Percentiles rank a stretch among this genome's conserved stretches.
These are phyloP conservation scores for Erodium trifolium DNA, from an alignment of 441 rosid genomes.

Conservation along the genomic window DNA sequence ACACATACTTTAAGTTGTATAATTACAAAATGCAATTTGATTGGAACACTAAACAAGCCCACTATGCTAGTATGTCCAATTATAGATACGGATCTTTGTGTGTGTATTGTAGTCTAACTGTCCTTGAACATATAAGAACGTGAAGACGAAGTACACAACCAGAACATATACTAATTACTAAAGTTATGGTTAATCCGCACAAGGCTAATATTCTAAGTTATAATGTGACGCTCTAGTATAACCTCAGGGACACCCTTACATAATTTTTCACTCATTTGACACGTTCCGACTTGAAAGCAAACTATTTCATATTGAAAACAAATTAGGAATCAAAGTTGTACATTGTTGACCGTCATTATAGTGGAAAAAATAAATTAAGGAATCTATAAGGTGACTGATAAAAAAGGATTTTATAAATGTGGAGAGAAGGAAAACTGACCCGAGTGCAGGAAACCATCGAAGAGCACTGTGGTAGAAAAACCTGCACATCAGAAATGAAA, in stretches of 20 bases:
- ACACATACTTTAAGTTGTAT: too few species aligned
- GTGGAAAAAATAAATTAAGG: neutral
- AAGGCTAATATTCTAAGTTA: neutral
- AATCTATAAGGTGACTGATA: neutral
- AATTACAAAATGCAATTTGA: too few species aligned
- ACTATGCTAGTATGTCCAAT: too few species aligned
- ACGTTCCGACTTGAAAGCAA: neutral
- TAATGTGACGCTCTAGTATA: neutral
- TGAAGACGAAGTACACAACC: too few species aligned
- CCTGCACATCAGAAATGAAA: slow-evolving; percentile 34
- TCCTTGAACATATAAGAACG: too few species aligned
- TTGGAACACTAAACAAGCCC: too few species aligned
- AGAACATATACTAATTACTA: neutral
- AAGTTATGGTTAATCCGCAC: neutral
- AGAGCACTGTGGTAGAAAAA: slow-evolving; percentile 94
- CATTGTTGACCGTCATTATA: neutral
- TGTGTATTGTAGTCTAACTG: too few species aligned
- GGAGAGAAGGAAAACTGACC: slow-evolving; percentile 39
- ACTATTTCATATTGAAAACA: neutral
- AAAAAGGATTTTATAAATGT: too few species aligned
- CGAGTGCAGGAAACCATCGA: slow-evolving; percentile 68
- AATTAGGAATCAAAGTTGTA: neutral
- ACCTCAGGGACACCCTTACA: neutral
- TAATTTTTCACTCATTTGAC: too few species aligned
- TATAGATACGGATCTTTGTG: too few species aligned